Evolutionary conservation across 1,284 basidiomycete species (phyloP).

Genomic region (Tylopilus sp.): DNA sequence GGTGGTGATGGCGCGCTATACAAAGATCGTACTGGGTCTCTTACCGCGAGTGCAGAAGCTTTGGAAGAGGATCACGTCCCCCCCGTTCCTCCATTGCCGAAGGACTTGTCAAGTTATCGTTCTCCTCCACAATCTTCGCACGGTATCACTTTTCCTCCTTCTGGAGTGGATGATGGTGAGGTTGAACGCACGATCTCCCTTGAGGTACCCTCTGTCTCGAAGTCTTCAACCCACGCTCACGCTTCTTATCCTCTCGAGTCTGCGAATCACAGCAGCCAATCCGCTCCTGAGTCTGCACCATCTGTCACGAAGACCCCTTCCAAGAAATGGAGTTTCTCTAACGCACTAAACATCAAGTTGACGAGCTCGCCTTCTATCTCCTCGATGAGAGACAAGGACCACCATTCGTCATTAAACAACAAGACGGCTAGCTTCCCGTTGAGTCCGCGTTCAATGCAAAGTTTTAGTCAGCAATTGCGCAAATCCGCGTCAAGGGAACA

Average conservation of each 20-base stretch:
- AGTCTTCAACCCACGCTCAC: slow-evolving; percentile 31
- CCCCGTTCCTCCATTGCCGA: slow-evolving; percentile 94
- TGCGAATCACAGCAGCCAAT: slow-evolving; percentile 33
- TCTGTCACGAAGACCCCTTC: slow-evolving; percentile 64
- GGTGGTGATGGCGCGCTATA: slow-evolving; percentile 52
- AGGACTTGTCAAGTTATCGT: slow-evolving; percentile 78
- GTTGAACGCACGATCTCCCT: slow-evolving; percentile 47
- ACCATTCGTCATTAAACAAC: slow-evolving; percentile 26
- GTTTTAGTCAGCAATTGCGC: slow-evolving; percentile 58
- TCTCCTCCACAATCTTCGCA: slow-evolving; percentile 59
- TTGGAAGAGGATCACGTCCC: slow-evolving; percentile 71
- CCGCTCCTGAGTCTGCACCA: slow-evolving; percentile 41
- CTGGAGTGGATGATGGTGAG: slow-evolving; percentile 35
- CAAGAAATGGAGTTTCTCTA: slow-evolving; percentile 97
- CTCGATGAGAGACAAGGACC: slow-evolving; percentile 43
- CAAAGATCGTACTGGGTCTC: slow-evolving; percentile 63
- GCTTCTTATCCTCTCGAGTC: slow-evolving; percentile 16
- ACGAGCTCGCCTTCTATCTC: slow-evolving; percentile 63
- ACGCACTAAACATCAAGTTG: slow-evolving; percentile 80
- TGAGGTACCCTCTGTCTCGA: slow-evolving; percentile 47
- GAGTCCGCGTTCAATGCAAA: slow-evolving; percentile 58
- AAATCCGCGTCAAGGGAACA: slow-evolving; percentile 67
- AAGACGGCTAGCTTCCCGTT: slow-evolving; percentile 51
- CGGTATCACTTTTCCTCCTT: slow-evolving; percentile 47
- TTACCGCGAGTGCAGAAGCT: slow-evolving; percentile 52